phyloP scores from a whole-genome alignment of 1,284 basidiomycete species.

The Ustilago nuda region DNA sequence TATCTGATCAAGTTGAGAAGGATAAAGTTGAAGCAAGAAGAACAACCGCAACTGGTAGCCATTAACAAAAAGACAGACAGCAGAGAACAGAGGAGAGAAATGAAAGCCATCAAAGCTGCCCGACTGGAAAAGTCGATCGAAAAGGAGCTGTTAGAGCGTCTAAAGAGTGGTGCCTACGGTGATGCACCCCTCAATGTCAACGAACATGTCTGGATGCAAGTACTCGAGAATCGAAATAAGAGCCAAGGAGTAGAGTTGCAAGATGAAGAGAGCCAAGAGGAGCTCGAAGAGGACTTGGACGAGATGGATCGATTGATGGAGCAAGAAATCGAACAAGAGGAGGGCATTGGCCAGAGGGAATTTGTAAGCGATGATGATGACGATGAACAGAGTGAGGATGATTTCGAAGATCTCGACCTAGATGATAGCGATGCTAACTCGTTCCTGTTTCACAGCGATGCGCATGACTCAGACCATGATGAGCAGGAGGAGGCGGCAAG shows the following conservation, averaged over 20 bases:
- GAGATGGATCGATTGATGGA: slow-evolving; percentile 61
- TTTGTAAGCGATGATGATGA: slow-evolving; percentile 67
- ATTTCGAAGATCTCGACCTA: slow-evolving; percentile 52
- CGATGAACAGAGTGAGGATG: slow-evolving; percentile 38
- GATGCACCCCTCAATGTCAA: slow-evolving; percentile 98
- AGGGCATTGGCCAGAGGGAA: slow-evolving; percentile 59
- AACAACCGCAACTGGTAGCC: slow-evolving; percentile 90
- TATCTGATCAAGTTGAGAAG: slow-evolving; percentile 98
- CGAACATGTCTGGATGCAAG: slow-evolving; percentile 89
- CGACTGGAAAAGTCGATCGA: slow-evolving; percentile 89
- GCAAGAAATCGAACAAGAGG: slow-evolving; percentile 61
- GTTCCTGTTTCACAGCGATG: slow-evolving; percentile 34
- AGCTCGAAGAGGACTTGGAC: slow-evolving; percentile 63
- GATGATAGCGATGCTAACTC: slow-evolving; percentile 43
- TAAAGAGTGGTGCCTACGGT: slow-evolving; percentile 96
- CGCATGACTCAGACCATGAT: neutral
- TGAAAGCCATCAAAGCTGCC: slow-evolving; percentile 91
- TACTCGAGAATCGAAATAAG: slow-evolving; percentile 57
- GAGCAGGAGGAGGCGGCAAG: slow-evolving; percentile 33
- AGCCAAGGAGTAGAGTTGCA: slow-evolving; percentile 54
- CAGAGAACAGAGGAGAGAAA: slow-evolving; percentile 91
- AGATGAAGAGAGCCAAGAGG: slow-evolving; percentile 65
- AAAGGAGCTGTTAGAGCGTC: slow-evolving; percentile 92
- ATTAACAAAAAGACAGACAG: slow-evolving; percentile 98
- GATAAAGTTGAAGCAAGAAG: slow-evolving; percentile 78